Evolutionary conservation across 192 early-diverging fungal species (phyloP), one percentile per base, ranked within the genome.

Genomic region (Backusella psychrophila): DNA sequence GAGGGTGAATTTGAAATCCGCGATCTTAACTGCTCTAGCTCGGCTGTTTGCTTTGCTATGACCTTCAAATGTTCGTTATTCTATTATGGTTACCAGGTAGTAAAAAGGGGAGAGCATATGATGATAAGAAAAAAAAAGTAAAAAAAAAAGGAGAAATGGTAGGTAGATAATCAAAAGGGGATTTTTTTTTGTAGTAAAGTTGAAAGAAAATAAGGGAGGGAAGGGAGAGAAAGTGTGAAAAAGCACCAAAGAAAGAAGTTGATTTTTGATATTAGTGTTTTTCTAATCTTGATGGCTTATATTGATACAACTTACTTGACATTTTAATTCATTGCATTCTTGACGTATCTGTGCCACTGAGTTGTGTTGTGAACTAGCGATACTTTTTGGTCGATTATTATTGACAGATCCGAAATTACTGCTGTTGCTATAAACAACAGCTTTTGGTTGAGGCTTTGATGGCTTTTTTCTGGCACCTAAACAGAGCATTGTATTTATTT

Each of bases 1-100:
- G 38, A 46, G 46, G 42, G 14, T 72, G 70, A 31, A 17, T 29
- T 72, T 72, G 36, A 42, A 29, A 81, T 33, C 35, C 74, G n/a
- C 46, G 77, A 67, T 53, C 76, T 66, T 31, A 81, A 65, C 21
- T 77, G 75, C 14, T 75, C 80, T 26, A 81, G 26, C 56, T 81
- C 80, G 21, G 53, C 80, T 6, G 69, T 69, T 68, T 81, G 80
- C 17, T 73, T 73, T 4, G 76, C 71, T 74, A 81, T 81, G 23
- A 81, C 19, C 49, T 77, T 69, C 17, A 78, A 39, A 49, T 81
- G 72, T 38, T 81, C 76, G 35, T 65, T 66, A 29, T 81, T 81
- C 80, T 81, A 71, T 52, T 33, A 33, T 3, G 33, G 33, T 0
- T 31, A 8, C 7, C 36, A 78, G 31, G 23, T 38, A 44, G 72